These are phyloP conservation scores for Pythium utonaiense DNA, from an alignment of 352 stramenopile species.

Conservation along the genomic window DNA sequence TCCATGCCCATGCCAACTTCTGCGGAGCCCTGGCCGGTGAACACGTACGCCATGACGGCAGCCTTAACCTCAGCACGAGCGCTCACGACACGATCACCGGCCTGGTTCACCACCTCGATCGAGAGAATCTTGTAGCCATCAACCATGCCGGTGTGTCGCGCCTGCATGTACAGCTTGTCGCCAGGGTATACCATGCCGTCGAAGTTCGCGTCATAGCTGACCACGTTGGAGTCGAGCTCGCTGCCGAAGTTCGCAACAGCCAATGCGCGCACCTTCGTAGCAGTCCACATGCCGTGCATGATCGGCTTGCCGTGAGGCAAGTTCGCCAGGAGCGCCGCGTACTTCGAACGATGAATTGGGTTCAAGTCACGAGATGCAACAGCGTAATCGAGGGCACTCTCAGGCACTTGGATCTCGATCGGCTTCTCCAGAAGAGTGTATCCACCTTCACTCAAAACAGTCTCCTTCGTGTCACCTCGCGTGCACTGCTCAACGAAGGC, in stretches of 20 bases:
- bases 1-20: slow-evolving; percentile 88
- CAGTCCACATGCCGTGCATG: slow-evolving; percentile 88
- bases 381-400: slow-evolving; percentile 62
- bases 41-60: slow-evolving; percentile 71
- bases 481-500: slow-evolving; percentile 9
- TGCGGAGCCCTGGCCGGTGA: slow-evolving; percentile 84
- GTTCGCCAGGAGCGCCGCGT: slow-evolving; percentile 67
- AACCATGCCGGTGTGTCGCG: slow-evolving; percentile 60
- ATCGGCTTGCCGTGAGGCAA: slow-evolving; percentile 74
- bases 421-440: slow-evolving; percentile 70
- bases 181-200: slow-evolving; percentile 87
- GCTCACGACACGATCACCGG: slow-evolving; percentile 71
- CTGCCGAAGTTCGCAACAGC: slow-evolving; percentile 48
- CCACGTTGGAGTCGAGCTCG: slow-evolving; percentile 61
- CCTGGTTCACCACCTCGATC: slow-evolving; percentile 72
- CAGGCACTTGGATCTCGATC: slow-evolving; percentile 60
- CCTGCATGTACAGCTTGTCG: slow-evolving; percentile 78
- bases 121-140: slow-evolving; percentile 63
- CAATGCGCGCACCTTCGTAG: slow-evolving; percentile 76
- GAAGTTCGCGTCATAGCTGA: slow-evolving; percentile 75
- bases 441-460: slow-evolving; percentile 47
- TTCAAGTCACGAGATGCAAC: slow-evolving; percentile 83
- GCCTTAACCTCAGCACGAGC: slow-evolving; percentile 70
- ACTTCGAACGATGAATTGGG: slow-evolving; percentile 80
- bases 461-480: slow-evolving; percentile 11